These are phyloP conservation scores for Uronychia setigera DNA, from an alignment of 73 alveolate species.

Conservation along the genomic window DNA sequence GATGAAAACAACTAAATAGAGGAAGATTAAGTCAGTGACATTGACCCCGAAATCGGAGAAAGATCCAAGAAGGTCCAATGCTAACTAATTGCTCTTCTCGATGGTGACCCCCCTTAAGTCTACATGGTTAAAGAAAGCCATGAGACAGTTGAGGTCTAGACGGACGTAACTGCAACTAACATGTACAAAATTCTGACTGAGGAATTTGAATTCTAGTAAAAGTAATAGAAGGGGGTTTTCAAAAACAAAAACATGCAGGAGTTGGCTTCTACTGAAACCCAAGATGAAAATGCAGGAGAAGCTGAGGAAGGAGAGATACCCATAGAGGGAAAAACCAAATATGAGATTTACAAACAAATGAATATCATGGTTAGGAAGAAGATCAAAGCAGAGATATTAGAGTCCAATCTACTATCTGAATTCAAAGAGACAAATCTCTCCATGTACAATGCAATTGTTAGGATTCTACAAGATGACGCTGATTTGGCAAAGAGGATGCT, in stretches of 20 bases:
- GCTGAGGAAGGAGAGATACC: neutral
- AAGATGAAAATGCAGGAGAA: neutral
- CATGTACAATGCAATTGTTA: neutral
- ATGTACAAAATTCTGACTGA: neutral
- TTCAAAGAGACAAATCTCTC: neutral
- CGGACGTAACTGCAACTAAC: neutral
- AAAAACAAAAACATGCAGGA: neutral
- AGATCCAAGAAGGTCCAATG: neutral
- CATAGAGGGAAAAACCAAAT: neutral
- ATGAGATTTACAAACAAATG: neutral
- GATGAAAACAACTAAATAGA: neutral
- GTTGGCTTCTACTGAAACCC: neutral
- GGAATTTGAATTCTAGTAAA: neutral
- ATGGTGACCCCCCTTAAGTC: conserved; percentile 3
- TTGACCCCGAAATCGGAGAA: neutral
- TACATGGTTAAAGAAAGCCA: neutral
- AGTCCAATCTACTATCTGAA: too few relatives aligned
- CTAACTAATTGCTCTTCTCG: neutral
- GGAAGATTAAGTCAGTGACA: neutral
- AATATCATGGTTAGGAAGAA: neutral
- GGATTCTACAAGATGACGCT: neutral
- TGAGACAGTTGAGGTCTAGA: neutral
- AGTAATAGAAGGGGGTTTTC: neutral
- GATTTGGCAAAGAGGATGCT: neutral
- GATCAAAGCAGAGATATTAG: neutral